A percentile compares a stretch with the other conserved stretches of the same genome.
phyloP scores from a whole-genome alignment of 768 basidiomycete genomes.

The Chlorophyllum brunneum region DNA sequence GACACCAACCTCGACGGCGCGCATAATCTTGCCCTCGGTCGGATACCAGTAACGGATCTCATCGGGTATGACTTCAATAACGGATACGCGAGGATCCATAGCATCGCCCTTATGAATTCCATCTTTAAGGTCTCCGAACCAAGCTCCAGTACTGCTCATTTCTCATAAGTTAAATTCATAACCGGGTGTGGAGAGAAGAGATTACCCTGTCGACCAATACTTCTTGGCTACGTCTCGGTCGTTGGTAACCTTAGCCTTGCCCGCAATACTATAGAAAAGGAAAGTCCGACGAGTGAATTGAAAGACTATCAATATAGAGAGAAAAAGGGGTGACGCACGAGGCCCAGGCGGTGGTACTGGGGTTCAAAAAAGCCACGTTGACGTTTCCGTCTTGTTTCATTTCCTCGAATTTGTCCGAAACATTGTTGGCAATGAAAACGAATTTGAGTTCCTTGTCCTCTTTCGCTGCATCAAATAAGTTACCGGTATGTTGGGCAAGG shows the following conservation, averaged over 20 bases:
- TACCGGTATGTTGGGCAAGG: no score
- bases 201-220: conserved; percentile 56
- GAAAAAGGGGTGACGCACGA: conserved; percentile 31
- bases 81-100: conserved; percentile 72
- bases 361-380: conserved; percentile 77
- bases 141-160: conserved; percentile 52
- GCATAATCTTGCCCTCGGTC: conserved; percentile 53
- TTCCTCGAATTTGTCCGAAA: conserved; percentile 71
- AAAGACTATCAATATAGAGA: not conserved
- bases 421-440: conserved; percentile 71
- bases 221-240: conserved; percentile 63
- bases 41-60: conserved; percentile 83
- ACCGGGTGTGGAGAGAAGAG: not conserved
- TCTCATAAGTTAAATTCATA: not conserved
- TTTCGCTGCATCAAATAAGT: conserved; percentile 30
- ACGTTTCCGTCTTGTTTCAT: conserved; percentile 72
- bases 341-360: conserved; percentile 71
- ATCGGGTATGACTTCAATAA: conserved; percentile 75
- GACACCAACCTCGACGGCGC: conserved; percentile 56
- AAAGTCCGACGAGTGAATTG: not conserved
- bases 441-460: conserved; percentile 49
- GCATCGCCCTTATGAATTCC: conserved; percentile 80
- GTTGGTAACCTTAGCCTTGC: conserved; percentile 61
- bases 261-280: conserved; percentile 49
- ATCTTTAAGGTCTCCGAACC: conserved; percentile 86